Conservation (phyloP, 2,329 filamentous ascomycete species). For the Fusarium heterosporum region DNA sequence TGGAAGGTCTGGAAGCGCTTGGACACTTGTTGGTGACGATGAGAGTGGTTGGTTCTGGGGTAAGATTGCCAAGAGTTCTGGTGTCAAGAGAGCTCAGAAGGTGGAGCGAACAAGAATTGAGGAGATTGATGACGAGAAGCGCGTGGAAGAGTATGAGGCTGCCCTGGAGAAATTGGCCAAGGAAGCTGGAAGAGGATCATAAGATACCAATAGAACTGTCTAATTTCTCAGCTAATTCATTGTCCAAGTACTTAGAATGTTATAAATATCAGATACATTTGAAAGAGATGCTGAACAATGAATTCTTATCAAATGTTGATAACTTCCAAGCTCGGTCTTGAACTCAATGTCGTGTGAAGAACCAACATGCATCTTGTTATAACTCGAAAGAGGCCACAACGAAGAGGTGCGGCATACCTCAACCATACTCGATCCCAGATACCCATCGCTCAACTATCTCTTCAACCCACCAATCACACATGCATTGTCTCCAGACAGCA, state of each 20-base stretch:
- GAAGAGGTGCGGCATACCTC: too few relatives aligned
- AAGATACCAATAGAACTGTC: slow-evolving; percentile 8
- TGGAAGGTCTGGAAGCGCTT: slow-evolving; percentile 79
- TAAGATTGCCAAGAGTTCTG: slow-evolving; percentile 73
- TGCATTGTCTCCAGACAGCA: not conserved
- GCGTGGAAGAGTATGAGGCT: slow-evolving; percentile 61
- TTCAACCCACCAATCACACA: too few relatives aligned
- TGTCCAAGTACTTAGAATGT: not conserved
- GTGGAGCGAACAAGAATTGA: slow-evolving; percentile 62
- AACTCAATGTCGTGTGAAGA: too few relatives aligned
- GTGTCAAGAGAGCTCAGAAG: slow-evolving; percentile 58
- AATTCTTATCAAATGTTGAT: not conserved
- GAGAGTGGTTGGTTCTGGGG: slow-evolving; percentile 95
- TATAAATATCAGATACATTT: not conserved
- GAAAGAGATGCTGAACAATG: not conserved
- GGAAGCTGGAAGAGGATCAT: slow-evolving; percentile 61
- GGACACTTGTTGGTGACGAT: slow-evolving; percentile 84
- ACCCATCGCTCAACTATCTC: not conserved
- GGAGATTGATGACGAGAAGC: slow-evolving; percentile 60
- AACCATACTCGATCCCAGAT: not conserved
- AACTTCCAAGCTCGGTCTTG: too few relatives aligned
- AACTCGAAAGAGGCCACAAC: too few relatives aligned
- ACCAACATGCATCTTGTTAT: too few relatives aligned
- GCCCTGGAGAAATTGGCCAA: slow-evolving; percentile 72
- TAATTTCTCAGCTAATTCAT: not conserved